A percentile compares a stretch with the other conserved stretches of the same genome.
Evolutionary conservation across 495 filamentous ascomycete species (phyloP).

Genomic region (Penicillium manginii): DNA sequence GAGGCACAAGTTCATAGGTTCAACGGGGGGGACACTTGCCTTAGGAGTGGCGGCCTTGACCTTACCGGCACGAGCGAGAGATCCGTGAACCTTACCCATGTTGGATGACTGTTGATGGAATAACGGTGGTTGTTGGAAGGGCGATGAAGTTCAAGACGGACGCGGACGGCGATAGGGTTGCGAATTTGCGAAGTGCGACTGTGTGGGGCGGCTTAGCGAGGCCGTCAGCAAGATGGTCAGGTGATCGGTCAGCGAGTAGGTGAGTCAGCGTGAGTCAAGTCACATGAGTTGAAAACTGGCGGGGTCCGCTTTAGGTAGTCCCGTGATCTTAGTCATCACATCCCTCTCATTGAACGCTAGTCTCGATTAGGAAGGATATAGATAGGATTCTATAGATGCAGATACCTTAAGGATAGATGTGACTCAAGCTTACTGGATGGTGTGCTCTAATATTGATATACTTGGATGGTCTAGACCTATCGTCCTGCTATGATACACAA

Average conservation of each 20-base stretch:
- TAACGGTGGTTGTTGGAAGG: constrained; percentile 30
- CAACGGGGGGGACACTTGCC: constrained; percentile 52
- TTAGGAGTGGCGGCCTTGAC: constrained; percentile 92
- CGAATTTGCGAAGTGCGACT: constrained; percentile 38
- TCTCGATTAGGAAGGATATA: no score
- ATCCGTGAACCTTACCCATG: constrained; percentile 43
- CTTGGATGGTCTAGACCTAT: neutral
- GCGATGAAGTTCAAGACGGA: constrained; percentile 23
- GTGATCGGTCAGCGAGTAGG: neutral
- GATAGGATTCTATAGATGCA: no score
- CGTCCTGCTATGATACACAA: constrained; percentile 10
- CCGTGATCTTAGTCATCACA: no score
- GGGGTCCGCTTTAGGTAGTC: neutral
- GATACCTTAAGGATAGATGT: no score
- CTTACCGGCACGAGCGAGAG: constrained; percentile 95
- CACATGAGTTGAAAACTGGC: neutral
- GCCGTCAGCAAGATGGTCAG: neutral
- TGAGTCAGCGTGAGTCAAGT: constrained; percentile 1
- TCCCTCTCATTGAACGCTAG: no score
- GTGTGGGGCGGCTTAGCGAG: constrained; percentile 39
- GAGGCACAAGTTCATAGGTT: constrained; percentile 7
- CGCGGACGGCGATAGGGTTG: constrained; percentile 29
- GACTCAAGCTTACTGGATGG: no score
- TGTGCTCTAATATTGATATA: no score
- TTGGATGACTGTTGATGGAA: constrained; percentile 38